Evolutionary conservation across 306 rosid species (phyloP).

Genomic region (Sophora flavescens): DNA sequence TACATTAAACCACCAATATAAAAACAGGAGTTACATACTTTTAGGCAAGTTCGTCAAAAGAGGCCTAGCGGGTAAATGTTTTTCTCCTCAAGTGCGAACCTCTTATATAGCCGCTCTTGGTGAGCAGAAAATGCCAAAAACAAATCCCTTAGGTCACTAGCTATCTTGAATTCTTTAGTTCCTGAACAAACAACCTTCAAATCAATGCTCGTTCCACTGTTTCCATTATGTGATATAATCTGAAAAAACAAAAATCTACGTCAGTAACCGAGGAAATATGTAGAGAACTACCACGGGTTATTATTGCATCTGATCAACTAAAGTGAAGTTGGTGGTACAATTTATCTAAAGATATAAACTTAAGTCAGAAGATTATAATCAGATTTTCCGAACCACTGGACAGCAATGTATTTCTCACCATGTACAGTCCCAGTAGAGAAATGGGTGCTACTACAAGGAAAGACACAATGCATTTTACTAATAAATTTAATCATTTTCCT

Average conservation of each 20-base stretch:
- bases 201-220: slow-evolving; percentile 21
- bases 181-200: slow-evolving; percentile 61
- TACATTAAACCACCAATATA: background rate
- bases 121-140: slow-evolving; percentile 60
- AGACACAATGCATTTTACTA: background rate
- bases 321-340: slow-evolving; percentile 6
- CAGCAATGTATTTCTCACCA: background rate
- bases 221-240: slow-evolving; percentile 34
- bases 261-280: slow-evolving; percentile 8
- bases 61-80: slow-evolving; percentile 30
- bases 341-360: slow-evolving; percentile 23
- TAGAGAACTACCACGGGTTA: background rate
- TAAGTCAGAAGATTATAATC: background rate
- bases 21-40: background rate
- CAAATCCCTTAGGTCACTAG: slow-evolving; percentile 52
- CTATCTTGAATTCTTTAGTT: slow-evolving; percentile 57
- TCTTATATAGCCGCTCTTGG: slow-evolving; percentile 54
- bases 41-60: slow-evolving; percentile 10
- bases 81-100: slow-evolving; percentile 60
- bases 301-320: background rate
- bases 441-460: background rate
- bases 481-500: slow-evolving; percentile 16
- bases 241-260: slow-evolving; percentile 45
- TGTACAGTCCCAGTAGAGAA: background rate
- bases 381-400: slow-evolving; percentile 25